Conservation (phyloP, 257 asterid genomes). For the Fraxinus quadrangulata region DNA sequence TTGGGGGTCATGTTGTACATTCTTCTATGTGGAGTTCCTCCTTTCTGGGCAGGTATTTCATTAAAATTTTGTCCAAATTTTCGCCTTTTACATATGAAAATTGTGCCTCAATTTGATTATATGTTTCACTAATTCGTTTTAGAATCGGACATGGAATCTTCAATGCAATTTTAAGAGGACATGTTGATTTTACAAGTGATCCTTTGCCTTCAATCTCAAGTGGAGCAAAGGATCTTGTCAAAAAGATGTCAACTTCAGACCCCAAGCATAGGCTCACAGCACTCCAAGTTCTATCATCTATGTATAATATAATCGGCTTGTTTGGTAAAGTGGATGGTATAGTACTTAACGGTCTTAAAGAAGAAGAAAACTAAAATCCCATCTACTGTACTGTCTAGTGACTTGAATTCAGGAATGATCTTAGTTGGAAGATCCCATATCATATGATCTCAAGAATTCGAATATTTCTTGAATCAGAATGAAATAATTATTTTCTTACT, state of each 20-base stretch:
- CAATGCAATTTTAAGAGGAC: conserved; percentile 80
- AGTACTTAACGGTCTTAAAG: not conserved
- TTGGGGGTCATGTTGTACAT: no score
- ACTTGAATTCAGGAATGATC: not conserved
- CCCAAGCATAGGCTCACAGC: conserved; percentile 90
- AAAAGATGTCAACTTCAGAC: conserved; percentile 74
- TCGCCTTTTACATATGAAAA: not conserved
- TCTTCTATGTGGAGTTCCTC: no score
- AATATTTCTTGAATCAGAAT: no score
- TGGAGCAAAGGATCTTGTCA: conserved; percentile 90
- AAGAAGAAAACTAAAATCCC: not conserved
- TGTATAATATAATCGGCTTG: conserved; percentile 11
- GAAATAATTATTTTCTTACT: not conserved
- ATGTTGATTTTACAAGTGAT: conserved; percentile 74
- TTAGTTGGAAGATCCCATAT: no score
- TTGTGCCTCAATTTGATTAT: not conserved
- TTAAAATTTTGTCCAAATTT: not conserved
- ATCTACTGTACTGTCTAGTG: not conserved
- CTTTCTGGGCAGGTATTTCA: conserved; percentile 39
- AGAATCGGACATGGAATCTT: conserved; percentile 94
- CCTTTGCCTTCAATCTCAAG: conserved; percentile 94
- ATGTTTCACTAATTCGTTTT: conserved; percentile 11
- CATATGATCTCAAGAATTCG: no score
- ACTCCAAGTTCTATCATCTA: conserved; percentile 48
- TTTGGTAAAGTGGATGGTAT: not conserved